Conservation (phyloP, 768 basidiomycete species). For the Pleurotus pulmonarius region DNA sequence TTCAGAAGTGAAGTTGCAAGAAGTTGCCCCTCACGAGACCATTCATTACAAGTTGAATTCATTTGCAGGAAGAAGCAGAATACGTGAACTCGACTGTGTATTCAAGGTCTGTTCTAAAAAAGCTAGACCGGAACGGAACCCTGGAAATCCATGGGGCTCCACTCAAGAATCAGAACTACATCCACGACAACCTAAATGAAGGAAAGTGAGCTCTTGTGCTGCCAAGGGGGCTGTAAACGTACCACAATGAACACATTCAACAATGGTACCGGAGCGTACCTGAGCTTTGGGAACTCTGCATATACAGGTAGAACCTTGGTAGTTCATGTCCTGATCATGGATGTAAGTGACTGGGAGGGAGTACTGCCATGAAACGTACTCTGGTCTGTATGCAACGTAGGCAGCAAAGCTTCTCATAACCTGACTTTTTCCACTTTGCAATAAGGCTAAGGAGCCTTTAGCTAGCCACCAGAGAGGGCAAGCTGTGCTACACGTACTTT, state of each 20-base stretch:
- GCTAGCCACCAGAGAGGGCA: not conserved
- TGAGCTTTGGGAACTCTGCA: slow-evolving; percentile 96
- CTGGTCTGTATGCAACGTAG: slow-evolving; percentile 93
- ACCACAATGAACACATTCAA: slow-evolving; percentile 98
- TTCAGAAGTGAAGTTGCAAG: too few relatives aligned
- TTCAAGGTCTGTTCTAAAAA: too few relatives aligned
- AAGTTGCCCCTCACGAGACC: too few relatives aligned
- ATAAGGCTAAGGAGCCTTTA: slow-evolving; percentile 59
- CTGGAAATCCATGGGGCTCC: too few relatives aligned
- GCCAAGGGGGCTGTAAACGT: slow-evolving; percentile 27
- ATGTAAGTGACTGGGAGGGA: not conserved
- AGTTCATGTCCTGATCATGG: slow-evolving; percentile 88
- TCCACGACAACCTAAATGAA: slow-evolving; percentile 71
- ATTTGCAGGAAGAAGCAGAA: too few relatives aligned
- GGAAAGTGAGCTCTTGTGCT: slow-evolving; percentile 11
- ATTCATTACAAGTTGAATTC: too few relatives aligned
- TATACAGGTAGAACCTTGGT: slow-evolving; percentile 96
- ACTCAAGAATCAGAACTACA: slow-evolving; percentile 82
- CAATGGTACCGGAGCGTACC: slow-evolving; percentile 83
- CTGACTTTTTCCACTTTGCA: slow-evolving; percentile 99
- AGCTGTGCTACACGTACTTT: slow-evolving; percentile 59
- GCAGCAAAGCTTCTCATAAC: slow-evolving; percentile 98
- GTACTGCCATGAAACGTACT: slow-evolving; percentile 33
- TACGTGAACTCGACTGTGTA: not conserved
- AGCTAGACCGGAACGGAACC: too few relatives aligned